A percentile compares a stretch with the other conserved stretches of the same genome.
phyloP scores from a whole-genome alignment of 371 early-diverging fungal species.

The Rhizopus arrhizus region DNA sequence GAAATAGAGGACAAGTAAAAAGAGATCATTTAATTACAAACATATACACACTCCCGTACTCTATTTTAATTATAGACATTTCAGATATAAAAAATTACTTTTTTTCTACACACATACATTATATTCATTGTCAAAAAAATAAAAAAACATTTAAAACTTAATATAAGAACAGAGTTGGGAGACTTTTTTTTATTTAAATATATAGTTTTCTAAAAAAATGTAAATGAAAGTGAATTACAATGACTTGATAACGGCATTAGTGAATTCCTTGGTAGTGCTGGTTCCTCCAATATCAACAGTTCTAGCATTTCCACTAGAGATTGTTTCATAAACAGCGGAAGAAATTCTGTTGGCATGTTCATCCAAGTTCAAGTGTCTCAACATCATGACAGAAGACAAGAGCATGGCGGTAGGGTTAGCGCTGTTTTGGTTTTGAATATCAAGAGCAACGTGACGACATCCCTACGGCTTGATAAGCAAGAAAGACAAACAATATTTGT shows the following conservation, averaged over 20 bases:
- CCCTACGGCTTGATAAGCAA: slow-evolving; percentile 43
- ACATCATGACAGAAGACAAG: slow-evolving; percentile 94
- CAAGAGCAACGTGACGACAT: slow-evolving; percentile 94
- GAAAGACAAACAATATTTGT: background rate
- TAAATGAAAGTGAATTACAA: slow-evolving; percentile 43
- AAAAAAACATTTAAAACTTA: background rate
- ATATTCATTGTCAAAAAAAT: background rate
- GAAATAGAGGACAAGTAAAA: background rate
- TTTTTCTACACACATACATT: slow-evolving; percentile 2
- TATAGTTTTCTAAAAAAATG: background rate
- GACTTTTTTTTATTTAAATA: background rate
- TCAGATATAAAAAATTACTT: background rate
- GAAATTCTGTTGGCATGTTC: slow-evolving; percentile 82
- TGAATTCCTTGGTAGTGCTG: slow-evolving; percentile 88
- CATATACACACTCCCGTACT: background rate
- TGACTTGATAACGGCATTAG: slow-evolving; percentile 72
- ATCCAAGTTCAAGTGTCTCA: slow-evolving; percentile 89
- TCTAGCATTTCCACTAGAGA: slow-evolving; percentile 19
- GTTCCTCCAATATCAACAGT: slow-evolving; percentile 51
- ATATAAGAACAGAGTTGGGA: background rate
- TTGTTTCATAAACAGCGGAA: slow-evolving; percentile 58
- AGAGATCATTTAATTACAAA: background rate
- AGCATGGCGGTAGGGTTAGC: slow-evolving; percentile 97
- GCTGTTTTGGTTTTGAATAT: slow-evolving; percentile 86
- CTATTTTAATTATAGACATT: background rate